Evolutionary conservation across 768 basidiomycete genomes (phyloP).

Genomic region (Collybia nuda): DNA sequence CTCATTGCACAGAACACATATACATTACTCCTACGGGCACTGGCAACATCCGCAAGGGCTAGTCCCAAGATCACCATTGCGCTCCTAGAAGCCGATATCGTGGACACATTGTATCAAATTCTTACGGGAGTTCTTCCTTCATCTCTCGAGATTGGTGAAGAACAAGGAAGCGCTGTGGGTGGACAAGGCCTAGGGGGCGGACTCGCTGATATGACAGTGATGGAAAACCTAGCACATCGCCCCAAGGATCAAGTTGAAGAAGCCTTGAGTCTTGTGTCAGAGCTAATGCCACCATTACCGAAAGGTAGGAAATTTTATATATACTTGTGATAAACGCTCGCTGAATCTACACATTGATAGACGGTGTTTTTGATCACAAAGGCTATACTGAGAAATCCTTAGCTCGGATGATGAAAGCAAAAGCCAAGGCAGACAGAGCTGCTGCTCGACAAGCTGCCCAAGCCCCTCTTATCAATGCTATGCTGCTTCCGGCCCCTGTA

Average conservation of each 20-base stretch:
- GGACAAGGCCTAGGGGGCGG: slow-evolving; percentile 87
- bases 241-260: slow-evolving; percentile 99
- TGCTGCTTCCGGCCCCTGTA: slow-evolving; percentile 6
- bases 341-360: slow-evolving; percentile 34
- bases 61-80: slow-evolving; percentile 87
- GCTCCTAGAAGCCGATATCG: slow-evolving; percentile 89
- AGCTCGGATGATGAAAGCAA: slow-evolving; percentile 72
- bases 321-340: slow-evolving; percentile 3
- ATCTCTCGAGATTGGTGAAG: slow-evolving; percentile 45
- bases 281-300: slow-evolving; percentile 90
- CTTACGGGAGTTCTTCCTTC: slow-evolving; percentile 92
- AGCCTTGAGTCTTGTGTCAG: slow-evolving; percentile 82
- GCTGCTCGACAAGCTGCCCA: slow-evolving; percentile 60
- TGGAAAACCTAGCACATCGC: slow-evolving; percentile 95
- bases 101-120: slow-evolving; percentile 91
- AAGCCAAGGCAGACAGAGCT: slow-evolving; percentile 79
- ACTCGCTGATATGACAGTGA: slow-evolving; percentile 93
- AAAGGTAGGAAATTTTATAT: slow-evolving; percentile 57
- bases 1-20: slow-evolving; percentile 86
- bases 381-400: slow-evolving; percentile 87
- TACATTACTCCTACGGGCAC: slow-evolving; percentile 80
- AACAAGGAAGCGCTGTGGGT: slow-evolving; percentile 57
- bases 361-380: slow-evolving; percentile 95
- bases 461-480: slow-evolving; percentile 21
- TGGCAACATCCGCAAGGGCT: slow-evolving; percentile 85